Conservation (phyloP, 257 asterid genomes). For the Leonotis leonurus region DNA sequence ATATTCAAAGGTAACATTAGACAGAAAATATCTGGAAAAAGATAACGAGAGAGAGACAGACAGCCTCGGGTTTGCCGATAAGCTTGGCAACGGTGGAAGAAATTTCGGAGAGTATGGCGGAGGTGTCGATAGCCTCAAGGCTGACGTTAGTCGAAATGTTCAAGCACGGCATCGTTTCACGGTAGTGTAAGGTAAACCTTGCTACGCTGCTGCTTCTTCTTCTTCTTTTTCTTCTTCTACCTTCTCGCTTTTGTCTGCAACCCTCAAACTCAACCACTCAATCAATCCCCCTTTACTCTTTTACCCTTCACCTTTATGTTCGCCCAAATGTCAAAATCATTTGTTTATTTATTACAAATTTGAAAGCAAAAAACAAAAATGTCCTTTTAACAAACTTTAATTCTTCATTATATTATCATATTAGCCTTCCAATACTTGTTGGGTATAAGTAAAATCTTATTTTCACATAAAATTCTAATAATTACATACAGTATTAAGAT, state of each 20-base stretch:
- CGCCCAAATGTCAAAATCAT: background rate
- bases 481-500: no score
- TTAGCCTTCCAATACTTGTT: no score
- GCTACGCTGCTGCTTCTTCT: background rate
- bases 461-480: no score
- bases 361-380: no score
- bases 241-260: background rate
- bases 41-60: slow-evolving; percentile 10
- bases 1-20: background rate
- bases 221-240: background rate
- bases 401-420: no score
- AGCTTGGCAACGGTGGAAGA: slow-evolving; percentile 74
- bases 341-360: no score
- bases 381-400: no score
- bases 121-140: slow-evolving; percentile 77
- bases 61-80: slow-evolving; percentile 95
- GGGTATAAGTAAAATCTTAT: no score
- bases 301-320: no score
- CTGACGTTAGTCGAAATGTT: slow-evolving; percentile 83
- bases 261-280: background rate
- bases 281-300: background rate
- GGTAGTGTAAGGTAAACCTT: slow-evolving; percentile 20
- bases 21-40: background rate
- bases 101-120: slow-evolving; percentile 78
- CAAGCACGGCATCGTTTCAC: slow-evolving; percentile 88